Percentiles rank a stretch among this genome's conserved stretches.
These are phyloP conservation scores for Helianthus annuus DNA, from an alignment of 129 eudicot genomes.

Conservation along the genomic window HanXRQr2.0-SUNRISE NC_035437.2:1437974-1438473, in stretches of 20 bases:
- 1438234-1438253: slow-evolving; percentile 56
- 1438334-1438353: slow-evolving; percentile 50
- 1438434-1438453: slow-evolving; percentile 49
- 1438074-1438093: slow-evolving; percentile 15
- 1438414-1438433: slow-evolving; percentile 64
- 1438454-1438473: slow-evolving; percentile 41
- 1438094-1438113: slow-evolving; percentile 45
- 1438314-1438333: slow-evolving; percentile 61
- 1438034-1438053: slow-evolving; percentile 63
- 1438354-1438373: slow-evolving; percentile 42
- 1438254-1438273: slow-evolving; percentile 57
- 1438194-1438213: slow-evolving; percentile 52
- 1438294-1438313: slow-evolving; percentile 66
- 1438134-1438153: slow-evolving; percentile 59
- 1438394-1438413: slow-evolving; percentile 48
- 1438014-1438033: slow-evolving; percentile 59
- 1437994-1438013: slow-evolving; percentile 62
- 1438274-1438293: slow-evolving; percentile 61
- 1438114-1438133: slow-evolving; percentile 59
- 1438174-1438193: slow-evolving; percentile 54
- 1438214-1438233: slow-evolving; percentile 52
- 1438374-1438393: slow-evolving; percentile 37
- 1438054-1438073: slow-evolving; percentile 46
- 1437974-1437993: slow-evolving; percentile 62
- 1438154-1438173: slow-evolving; percentile 53